phyloP scores from a whole-genome alignment of 2,329 filamentous ascomycete genomes.

The Sporothrix luriei region DNA sequence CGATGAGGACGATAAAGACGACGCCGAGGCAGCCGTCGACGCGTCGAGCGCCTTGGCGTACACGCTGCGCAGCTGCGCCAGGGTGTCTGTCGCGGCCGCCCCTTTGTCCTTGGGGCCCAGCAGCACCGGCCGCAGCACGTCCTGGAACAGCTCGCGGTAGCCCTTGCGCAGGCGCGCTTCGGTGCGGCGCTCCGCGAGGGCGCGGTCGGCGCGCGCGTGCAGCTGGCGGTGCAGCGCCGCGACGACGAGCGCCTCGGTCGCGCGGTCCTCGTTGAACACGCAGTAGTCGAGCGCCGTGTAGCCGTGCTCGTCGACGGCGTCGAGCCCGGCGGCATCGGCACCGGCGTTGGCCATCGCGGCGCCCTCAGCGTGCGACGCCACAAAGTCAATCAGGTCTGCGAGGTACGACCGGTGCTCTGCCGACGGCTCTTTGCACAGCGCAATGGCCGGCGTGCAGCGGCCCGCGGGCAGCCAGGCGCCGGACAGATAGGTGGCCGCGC shows the following conservation, averaged over 20 bases:
- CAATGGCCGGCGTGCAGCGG: conserved; percentile 2
- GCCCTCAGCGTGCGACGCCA: too few relatives aligned
- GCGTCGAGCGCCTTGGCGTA: background rate
- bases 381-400: background rate
- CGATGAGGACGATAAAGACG: background rate
- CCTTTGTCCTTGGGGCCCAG: background rate
- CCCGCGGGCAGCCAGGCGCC: background rate
- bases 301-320: conserved; percentile 8
- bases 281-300: conserved; percentile 11
- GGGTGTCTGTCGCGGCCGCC: background rate
- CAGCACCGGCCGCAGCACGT: background rate
- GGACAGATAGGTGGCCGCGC: background rate
- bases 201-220: background rate
- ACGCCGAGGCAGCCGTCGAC: background rate
- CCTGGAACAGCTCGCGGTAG: conserved; percentile 7
- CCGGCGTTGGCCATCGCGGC: too few relatives aligned
- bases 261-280: background rate
- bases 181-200: background rate
- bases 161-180: conserved; percentile 6
- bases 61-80: background rate
- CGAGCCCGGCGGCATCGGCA: background rate
- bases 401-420: background rate
- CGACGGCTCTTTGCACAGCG: conserved; percentile 9
- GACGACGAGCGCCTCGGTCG: background rate
- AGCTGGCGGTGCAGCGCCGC: background rate